Evolutionary conservation across 176 grass and related monocot genomes (phyloP), one percentile per base, ranked within the genome.

Genomic region (Leersia perrieri): DNA sequence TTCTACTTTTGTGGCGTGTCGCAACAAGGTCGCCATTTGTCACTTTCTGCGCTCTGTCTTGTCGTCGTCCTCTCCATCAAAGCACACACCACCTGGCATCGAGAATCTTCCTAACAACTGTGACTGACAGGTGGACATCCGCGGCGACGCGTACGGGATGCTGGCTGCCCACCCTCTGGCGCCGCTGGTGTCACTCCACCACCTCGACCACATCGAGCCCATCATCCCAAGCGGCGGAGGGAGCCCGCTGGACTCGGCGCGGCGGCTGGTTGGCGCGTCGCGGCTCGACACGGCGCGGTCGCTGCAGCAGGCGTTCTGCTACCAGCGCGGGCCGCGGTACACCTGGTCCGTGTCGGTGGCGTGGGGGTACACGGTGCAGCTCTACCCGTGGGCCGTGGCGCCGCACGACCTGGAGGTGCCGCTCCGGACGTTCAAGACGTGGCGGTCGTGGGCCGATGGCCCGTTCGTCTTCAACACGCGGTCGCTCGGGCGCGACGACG

Each of bases 401-500:
- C 85, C 92, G 41, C 82, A 80, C 29, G 80, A 89, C 38, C 72
- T 97, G 35, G 85, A 87, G 69, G 72, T 92, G 5, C 90, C 95
- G 3, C 87, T 94, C 25, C 63, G 41, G 87, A 94, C 95, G n/a
- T 98, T 98, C 84, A 80, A 72, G 61, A 94, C 95, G 3, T 98
- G 95, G 95, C 74, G 92, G 57, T 94, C 60, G 73, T 85, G 7
- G 67, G 80, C 83, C 72, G 35, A 77, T 1, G 90, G 95, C 3
- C 92, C 92, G 0, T 98, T 98, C 80, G 89, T 89, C 7, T 98
- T 98, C 80, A 94, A 98, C 83, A 89, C 85, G 20, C 86, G 95
- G 33, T 49, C 76, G 0, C 0, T 91, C 12, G 1, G 60, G 2
- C 60, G 60, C 8, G 77, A 65, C 18, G 31, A 33, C 41, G 66